Evolutionary conservation across 768 basidiomycete genomes (phyloP).

Genomic region (Paxillus involutus): DNA sequence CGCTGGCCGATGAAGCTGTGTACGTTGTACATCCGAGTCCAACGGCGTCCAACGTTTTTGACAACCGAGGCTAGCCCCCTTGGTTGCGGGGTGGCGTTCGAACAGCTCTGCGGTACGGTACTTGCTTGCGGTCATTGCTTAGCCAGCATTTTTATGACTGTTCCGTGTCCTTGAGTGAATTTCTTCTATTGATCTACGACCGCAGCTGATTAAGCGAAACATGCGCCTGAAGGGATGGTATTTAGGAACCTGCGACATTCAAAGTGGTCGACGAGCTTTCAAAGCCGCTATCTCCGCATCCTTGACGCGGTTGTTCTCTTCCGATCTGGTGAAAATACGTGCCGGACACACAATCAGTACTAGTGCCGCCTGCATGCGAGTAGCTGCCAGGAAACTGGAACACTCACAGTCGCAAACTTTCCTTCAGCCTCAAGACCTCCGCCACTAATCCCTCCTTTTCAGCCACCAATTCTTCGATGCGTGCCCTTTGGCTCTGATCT

Average conservation of each 20-base stretch:
- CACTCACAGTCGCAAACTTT: constrained; percentile 15
- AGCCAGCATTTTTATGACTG: too few species aligned
- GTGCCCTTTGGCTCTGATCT: constrained; percentile 21
- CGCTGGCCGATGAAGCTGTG: too few species aligned
- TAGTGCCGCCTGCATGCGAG: background rate
- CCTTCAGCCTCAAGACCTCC: constrained; percentile 17
- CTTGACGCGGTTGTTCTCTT: constrained; percentile 7
- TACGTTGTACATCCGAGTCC: too few species aligned
- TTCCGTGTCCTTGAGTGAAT: too few species aligned
- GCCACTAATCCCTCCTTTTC: constrained; percentile 16
- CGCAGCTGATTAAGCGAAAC: too few species aligned
- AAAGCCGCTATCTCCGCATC: constrained; percentile 6
- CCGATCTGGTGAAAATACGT: constrained; percentile 4
- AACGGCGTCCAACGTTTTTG: too few species aligned
- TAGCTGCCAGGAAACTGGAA: background rate
- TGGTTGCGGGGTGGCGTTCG: too few species aligned
- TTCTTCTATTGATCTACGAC: background rate
- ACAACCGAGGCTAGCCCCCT: too few species aligned
- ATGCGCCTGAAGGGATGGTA: background rate
- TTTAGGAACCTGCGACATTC: background rate
- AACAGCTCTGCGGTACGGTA: too few species aligned
- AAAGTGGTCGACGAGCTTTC: constrained; percentile 2
- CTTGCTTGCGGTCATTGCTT: too few species aligned
- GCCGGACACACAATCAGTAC: too few species aligned
- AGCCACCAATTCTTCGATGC: constrained; percentile 17